Conservation (phyloP, 1,284 basidiomycete species). For the Sporisorium scitamineum region DNA sequence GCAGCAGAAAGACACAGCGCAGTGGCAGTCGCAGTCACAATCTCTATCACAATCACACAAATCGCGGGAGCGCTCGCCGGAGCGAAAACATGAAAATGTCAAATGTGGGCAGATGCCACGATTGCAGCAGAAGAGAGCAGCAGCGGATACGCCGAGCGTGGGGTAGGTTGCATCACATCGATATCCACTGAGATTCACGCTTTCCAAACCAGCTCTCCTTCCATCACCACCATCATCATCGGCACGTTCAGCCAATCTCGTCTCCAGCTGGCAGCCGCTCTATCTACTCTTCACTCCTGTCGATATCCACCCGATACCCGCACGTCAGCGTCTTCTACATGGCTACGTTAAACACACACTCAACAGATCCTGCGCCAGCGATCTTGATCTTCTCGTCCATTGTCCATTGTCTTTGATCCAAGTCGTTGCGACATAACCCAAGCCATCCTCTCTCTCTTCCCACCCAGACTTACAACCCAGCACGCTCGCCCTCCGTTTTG, state of each 20-base stretch:
- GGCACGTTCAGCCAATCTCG: neutral
- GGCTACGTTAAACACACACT: no score
- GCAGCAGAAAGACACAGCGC: no score
- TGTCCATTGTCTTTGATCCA: no score
- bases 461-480: no score
- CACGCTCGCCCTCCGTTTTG: neutral
- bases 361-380: no score
- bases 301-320: neutral
- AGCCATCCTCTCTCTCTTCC: neutral
- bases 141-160: neutral
- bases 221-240: conserved; percentile 2
- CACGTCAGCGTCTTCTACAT: neutral
- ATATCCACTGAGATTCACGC: no score
- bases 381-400: no score
- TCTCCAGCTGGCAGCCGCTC: neutral
- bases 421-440: no score
- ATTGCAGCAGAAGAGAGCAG: neutral
- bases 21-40: neutral
- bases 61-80: neutral
- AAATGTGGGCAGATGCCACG: conserved; percentile 6
- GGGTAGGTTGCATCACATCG: neutral
- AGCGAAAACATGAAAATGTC: neutral
- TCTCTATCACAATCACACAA: neutral
- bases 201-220: neutral
- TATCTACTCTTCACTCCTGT: neutral